Conservation (phyloP, 169 alveolate genomes). For the Miamiensis avidus region DNA sequence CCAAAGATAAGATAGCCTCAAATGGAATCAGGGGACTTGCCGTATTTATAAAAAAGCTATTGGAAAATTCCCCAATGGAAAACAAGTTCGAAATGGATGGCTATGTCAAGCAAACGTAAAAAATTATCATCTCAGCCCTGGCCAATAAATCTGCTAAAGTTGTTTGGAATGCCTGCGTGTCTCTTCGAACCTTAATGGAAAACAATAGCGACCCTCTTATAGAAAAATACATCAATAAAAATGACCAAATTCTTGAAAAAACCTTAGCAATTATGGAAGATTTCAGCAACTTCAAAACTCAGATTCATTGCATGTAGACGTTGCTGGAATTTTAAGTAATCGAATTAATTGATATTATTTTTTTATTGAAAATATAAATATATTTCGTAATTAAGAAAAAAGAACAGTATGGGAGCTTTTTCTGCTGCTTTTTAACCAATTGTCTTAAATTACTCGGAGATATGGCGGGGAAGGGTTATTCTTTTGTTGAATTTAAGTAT, state of each 20-base stretch:
- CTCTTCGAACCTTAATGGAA: background rate
- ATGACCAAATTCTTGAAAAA: background rate
- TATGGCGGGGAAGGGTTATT: background rate
- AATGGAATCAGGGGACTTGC: background rate
- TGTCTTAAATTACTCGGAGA: background rate
- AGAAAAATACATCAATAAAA: no score
- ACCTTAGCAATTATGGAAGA: background rate
- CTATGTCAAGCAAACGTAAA: background rate
- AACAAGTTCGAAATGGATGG: background rate
- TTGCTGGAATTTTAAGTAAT: background rate
- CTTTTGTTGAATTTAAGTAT: background rate
- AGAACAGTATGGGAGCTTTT: background rate
- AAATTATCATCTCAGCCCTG: background rate
- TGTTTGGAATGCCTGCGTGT: background rate
- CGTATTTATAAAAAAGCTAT: background rate
- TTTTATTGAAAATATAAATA: background rate
- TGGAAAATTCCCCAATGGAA: background rate
- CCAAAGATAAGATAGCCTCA: background rate
- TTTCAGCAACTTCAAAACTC: background rate
- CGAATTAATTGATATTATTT: no score
- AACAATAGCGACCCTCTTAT: no score
- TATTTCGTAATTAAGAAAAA: background rate
- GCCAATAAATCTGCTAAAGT: background rate
- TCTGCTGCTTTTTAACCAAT: background rate
- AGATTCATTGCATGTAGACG: background rate